These are phyloP conservation scores for Pseudozyma thailandica DNA, from an alignment of 1,284 basidiomycete genomes.

Conservation along the genomic window DNA sequence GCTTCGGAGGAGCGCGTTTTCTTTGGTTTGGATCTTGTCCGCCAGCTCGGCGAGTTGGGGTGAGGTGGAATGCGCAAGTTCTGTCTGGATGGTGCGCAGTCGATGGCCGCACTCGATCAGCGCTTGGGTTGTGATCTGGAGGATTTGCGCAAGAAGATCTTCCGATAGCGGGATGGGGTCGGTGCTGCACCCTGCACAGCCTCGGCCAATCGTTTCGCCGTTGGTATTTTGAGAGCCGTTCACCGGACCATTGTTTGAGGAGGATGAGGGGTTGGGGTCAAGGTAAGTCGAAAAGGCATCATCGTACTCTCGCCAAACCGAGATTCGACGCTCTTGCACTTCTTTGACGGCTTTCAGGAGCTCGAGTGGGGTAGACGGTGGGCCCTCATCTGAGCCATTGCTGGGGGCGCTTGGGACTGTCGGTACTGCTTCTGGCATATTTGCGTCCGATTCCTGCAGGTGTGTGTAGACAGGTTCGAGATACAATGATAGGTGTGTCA, in stretches of 20 bases:
- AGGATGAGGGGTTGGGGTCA: neutral
- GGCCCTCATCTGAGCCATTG: neutral
- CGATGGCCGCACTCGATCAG: conserved; percentile 51
- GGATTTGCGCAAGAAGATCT: conserved; percentile 43
- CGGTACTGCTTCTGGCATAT: conserved; percentile 20
- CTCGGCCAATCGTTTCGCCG: neutral
- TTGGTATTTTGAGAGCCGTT: conserved; percentile 26
- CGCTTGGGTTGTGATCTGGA: conserved; percentile 50
- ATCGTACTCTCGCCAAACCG: conserved; percentile 55
- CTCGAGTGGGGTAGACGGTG: conserved; percentile 24
- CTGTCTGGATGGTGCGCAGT: conserved; percentile 42
- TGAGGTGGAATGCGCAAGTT: conserved; percentile 20
- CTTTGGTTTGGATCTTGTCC: conserved; percentile 36
- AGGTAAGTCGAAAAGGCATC: conserved; percentile 48
- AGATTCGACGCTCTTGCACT: conserved; percentile 49
- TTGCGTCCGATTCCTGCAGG: too few species aligned
- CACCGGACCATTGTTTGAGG: conserved; percentile 4
- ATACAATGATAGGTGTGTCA: neutral
- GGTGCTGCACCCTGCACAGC: conserved; percentile 31
- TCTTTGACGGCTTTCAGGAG: conserved; percentile 49
- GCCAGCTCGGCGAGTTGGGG: conserved; percentile 27
- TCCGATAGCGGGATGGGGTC: conserved; percentile 25
- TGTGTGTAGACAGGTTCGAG: neutral
- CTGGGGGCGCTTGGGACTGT: neutral
- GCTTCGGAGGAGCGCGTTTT: conserved; percentile 36